Evolutionary conservation across 2,329 filamentous ascomycete genomes (phyloP).

Genomic region (Aspergillus sp.): DNA sequence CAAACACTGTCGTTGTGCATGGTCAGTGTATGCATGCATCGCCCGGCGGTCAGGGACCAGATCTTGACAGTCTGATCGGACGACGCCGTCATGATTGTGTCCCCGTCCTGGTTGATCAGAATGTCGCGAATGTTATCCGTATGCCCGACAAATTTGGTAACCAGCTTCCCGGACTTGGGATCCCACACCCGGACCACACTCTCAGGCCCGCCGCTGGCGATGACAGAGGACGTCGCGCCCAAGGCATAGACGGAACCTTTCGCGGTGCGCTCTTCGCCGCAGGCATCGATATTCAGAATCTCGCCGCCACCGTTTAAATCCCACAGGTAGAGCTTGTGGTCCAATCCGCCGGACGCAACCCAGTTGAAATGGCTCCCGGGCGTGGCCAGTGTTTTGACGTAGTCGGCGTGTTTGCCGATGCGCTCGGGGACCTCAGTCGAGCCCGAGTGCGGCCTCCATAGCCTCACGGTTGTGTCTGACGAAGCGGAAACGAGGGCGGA

Average conservation of each 20-base stretch:
- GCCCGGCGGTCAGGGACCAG: slow-evolving; percentile 89
- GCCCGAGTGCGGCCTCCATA: slow-evolving; percentile 70
- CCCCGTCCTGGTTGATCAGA: slow-evolving; percentile 76
- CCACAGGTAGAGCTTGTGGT: slow-evolving; percentile 88
- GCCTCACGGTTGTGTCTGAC: slow-evolving; percentile 85
- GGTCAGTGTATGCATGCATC: slow-evolving; percentile 95
- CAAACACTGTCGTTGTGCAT: slow-evolving; percentile 99
- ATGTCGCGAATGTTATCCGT: slow-evolving; percentile 91
- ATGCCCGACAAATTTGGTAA: slow-evolving; percentile 95
- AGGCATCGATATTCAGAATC: slow-evolving; percentile 67
- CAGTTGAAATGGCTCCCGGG: slow-evolving; percentile 63
- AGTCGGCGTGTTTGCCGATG: slow-evolving; percentile 89
- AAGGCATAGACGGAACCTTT: slow-evolving; percentile 96
- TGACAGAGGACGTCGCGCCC: slow-evolving; percentile 65
- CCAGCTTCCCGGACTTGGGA: slow-evolving; percentile 72
- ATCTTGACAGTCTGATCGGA: slow-evolving; percentile 96
- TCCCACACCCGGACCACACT: slow-evolving; percentile 91
- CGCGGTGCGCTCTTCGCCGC: slow-evolving; percentile 67
- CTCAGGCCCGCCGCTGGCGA: slow-evolving; percentile 90
- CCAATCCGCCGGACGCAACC: slow-evolving; percentile 89
- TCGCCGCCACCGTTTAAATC: slow-evolving; percentile 82
- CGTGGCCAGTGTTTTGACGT: slow-evolving; percentile 86
- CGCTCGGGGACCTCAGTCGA: slow-evolving; percentile 59
- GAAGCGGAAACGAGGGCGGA: slow-evolving; percentile 77
- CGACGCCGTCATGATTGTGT: slow-evolving; percentile 86